Evolutionary conservation across 1,284 basidiomycete genomes (phyloP), one percentile per base, ranked within the genome.

Genomic region (Somion occarium): DNA sequence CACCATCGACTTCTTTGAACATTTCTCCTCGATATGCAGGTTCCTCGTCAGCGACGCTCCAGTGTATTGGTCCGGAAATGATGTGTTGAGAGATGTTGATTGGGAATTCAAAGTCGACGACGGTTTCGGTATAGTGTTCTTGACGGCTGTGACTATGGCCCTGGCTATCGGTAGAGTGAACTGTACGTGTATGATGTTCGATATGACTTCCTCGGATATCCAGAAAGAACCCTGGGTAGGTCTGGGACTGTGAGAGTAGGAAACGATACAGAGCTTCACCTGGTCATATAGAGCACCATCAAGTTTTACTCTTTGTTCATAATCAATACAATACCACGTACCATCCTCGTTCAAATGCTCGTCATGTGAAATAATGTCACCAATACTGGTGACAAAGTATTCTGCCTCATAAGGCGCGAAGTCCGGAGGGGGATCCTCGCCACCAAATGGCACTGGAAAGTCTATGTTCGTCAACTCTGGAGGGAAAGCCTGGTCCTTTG

Each of bases 191-290:
- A 38, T 70, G 76, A 13, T 69, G 72, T 59, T 89, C 85, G 1
- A 64, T 56, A 59, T 88, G 87, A 0, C 75, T 75, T 2, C 86
- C 87, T 15, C 67, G 67, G 56, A 78, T 77, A 42, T 74, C 76
- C 4, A 88, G 60, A 37, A 70, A 64, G 54, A 80, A 72, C 13
- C 60, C 68, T 2, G 67, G 69, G 3, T 19, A 15, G 12, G 59
- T 66, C 24, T 65, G 63, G 1, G 82, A 73, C 45, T 85, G 80
- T 2, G 75, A 73, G 13, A 88, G 72, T 4, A 89, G 68, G 65
- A 89, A 89, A 43, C 85, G 79, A 62, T 86, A 87, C 5, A 88
- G 71, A 0, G 85, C 85, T 64, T 88, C 85, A 46, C 84, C 82
- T 85, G 53, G 20, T 23, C 77, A 73, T 34, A n/a, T n/a, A n/a